Base-by-base conservation (phyloP, 805 yeast species). In the Starmera dryadoides region DNA sequence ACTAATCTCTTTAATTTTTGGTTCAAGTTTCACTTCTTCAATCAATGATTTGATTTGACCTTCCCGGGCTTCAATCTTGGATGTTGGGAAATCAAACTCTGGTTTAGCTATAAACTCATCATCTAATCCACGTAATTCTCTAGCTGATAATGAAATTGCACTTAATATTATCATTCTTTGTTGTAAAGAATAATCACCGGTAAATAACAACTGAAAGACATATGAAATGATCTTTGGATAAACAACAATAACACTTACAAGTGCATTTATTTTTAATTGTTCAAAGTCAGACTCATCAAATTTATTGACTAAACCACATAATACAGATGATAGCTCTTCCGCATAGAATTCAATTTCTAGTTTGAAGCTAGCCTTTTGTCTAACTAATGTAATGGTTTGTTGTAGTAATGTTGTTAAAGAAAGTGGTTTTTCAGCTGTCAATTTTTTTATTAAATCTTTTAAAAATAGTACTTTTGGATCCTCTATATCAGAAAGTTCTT, bases 121-220 rank as follows among this genome's bases (percentile, higher is more conserved):
- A 4, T 70, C 67, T 23, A 67, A 56, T 0, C 88, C 91, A 33
- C 82, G 64, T 9, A 88, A 64, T 45, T 84, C 87, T 43, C 95
- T 60, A 0, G 88, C 86, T 3, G 85, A 75, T 19, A 88, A 60
- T 0, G 89, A 81, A 11, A 86, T 53, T 1, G 85, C 63, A 4
- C 89, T 75, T 16, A 93, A 58, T 8, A 89, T 66, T 22, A 75
- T 62, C 61, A 89, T 67, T 35, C 98, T 60, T 43, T 81, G 89
- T 44, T 84, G 93, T 16, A 93, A 56, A 0, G 95, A 86, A 44
- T 82, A 77, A 52, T 91, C 98, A 0, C 89, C 88, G 0, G 71
- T 66, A 28, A 76, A 63, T 15, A 88, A 62, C 15, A 80, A 56
- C 21, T 64, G 53, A 31, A 74, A 49, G 6, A 60, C 48, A 9